Conservation (phyloP, 2,329 filamentous ascomycete species). For the Beauveria pseudobassiana region DNA sequence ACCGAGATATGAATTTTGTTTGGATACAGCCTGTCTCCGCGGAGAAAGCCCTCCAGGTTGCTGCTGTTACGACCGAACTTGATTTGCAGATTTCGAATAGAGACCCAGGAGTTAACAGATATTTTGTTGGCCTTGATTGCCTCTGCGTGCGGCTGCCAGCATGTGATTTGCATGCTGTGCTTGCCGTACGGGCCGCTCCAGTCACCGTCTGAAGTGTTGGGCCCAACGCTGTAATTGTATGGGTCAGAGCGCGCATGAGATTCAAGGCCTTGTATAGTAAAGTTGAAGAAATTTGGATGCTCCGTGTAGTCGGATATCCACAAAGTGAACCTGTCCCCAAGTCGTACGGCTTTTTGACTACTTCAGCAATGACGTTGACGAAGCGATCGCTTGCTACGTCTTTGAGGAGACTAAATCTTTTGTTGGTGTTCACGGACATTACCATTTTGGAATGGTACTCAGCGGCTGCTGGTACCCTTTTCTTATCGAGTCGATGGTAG, state of each 20-base stretch:
- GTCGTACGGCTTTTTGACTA: conserved; percentile 48
- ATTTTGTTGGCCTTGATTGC: conserved; percentile 48
- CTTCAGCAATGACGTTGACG: conserved; percentile 63
- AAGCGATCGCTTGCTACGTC: conserved; percentile 51
- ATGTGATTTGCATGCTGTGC: conserved; percentile 61
- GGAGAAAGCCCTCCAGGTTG: conserved; percentile 65
- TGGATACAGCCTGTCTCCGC: conserved; percentile 44
- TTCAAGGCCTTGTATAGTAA: conserved; percentile 22
- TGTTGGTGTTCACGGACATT: conserved; percentile 35
- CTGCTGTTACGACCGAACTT: conserved; percentile 44
- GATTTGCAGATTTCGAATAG: conserved; percentile 65
- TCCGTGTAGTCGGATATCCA: conserved; percentile 80
- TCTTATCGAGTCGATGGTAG: conserved; percentile 37
- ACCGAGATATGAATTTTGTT: conserved; percentile 51
- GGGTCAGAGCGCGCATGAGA: conserved; percentile 23
- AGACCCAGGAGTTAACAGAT: conserved; percentile 52
- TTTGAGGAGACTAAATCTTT: conserved; percentile 59
- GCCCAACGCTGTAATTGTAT: conserved; percentile 42
- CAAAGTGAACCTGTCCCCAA: conserved; percentile 45
- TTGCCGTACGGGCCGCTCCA: conserved; percentile 74
- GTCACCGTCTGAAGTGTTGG: conserved; percentile 19
- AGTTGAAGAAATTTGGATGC: conserved; percentile 56
- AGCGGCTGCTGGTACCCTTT: conserved; percentile 31
- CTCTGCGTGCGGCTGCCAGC: conserved; percentile 60
- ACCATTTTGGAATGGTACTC: conserved; percentile 34